Evolutionary conservation across 129 eudicot genomes (phyloP).

Genomic region (Tagetes patula): DNA sequence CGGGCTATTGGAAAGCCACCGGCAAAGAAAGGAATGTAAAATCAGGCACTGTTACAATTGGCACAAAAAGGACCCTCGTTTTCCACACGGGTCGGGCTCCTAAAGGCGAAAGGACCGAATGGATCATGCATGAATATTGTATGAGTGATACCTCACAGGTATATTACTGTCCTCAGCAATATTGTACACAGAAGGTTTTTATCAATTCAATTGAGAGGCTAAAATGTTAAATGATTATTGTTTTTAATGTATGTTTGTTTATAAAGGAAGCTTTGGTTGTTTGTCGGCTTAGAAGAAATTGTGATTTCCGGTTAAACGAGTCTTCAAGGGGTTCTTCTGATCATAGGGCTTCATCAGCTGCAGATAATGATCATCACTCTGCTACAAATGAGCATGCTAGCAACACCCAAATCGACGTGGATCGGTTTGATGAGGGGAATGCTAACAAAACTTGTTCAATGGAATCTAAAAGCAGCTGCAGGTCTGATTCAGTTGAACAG

Average conservation of each 20-base stretch:
- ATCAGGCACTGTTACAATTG: conserved; percentile 58
- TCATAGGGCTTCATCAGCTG: conserved; percentile 20
- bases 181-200: too few species aligned
- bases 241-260: background rate
- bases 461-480: conserved; percentile 53
- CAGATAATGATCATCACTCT: conserved; percentile 18
- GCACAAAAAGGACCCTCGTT: conserved; percentile 93
- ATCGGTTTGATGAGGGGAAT: conserved; percentile 31
- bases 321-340: conserved; percentile 34
- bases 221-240: background rate
- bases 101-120: conserved; percentile 85
- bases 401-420: conserved; percentile 26
- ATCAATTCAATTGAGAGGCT: background rate
- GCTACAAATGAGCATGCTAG: conserved; percentile 24
- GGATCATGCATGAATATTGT: conserved; percentile 98
- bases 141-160: conserved; percentile 72
- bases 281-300: conserved; percentile 75
- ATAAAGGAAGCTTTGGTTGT: conserved; percentile 82
- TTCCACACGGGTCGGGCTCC: conserved; percentile 97
- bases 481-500: conserved; percentile 53
- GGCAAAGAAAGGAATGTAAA: conserved; percentile 87
- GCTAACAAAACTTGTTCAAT: conserved; percentile 36
- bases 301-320: conserved; percentile 52
- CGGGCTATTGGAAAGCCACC: conserved; percentile 96
- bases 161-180: conserved; percentile 1